These are phyloP conservation scores for Plenodomus lindquistii DNA, from an alignment of 2,329 filamentous ascomycete species.

Conservation along the genomic window DNA sequence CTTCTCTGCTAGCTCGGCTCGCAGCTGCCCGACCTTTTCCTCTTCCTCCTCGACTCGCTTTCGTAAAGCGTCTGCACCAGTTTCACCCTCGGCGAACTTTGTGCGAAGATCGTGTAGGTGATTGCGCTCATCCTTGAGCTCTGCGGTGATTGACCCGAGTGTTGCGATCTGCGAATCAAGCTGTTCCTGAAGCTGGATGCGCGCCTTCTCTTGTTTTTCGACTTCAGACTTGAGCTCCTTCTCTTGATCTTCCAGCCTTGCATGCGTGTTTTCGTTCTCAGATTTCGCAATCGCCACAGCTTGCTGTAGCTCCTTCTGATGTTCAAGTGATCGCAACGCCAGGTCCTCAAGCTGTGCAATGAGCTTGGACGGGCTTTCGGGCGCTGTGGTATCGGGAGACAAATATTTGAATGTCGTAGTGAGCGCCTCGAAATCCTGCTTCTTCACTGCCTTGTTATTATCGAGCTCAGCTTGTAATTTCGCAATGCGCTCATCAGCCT, in stretches of 20 bases:
- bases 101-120: slow-evolving; percentile 70
- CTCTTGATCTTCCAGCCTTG: slow-evolving; percentile 47
- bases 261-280: slow-evolving; percentile 50
- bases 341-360: slow-evolving; percentile 51
- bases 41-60: slow-evolving; percentile 78
- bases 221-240: slow-evolving; percentile 41
- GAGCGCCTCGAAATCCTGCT: slow-evolving; percentile 34
- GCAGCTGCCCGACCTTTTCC: slow-evolving; percentile 66
- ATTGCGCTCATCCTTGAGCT: slow-evolving; percentile 67
- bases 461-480: slow-evolving; percentile 64
- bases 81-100: slow-evolving; percentile 80
- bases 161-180: slow-evolving; percentile 54
- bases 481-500: slow-evolving; percentile 43
- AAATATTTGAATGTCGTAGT: slow-evolving; percentile 45
- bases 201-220: slow-evolving; percentile 44
- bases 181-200: slow-evolving; percentile 46
- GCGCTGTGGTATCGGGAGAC: slow-evolving; percentile 37
- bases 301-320: slow-evolving; percentile 51
- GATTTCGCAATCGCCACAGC: slow-evolving; percentile 52
- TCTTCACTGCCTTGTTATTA: slow-evolving; percentile 50
- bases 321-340: slow-evolving; percentile 47
- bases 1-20: slow-evolving; percentile 72
- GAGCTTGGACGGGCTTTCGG: slow-evolving; percentile 45
- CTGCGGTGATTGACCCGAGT: slow-evolving; percentile 51
- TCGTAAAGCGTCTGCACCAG: slow-evolving; percentile 76